Conservation (phyloP, 768 basidiomycete species). For the Boletus sp. region DNA sequence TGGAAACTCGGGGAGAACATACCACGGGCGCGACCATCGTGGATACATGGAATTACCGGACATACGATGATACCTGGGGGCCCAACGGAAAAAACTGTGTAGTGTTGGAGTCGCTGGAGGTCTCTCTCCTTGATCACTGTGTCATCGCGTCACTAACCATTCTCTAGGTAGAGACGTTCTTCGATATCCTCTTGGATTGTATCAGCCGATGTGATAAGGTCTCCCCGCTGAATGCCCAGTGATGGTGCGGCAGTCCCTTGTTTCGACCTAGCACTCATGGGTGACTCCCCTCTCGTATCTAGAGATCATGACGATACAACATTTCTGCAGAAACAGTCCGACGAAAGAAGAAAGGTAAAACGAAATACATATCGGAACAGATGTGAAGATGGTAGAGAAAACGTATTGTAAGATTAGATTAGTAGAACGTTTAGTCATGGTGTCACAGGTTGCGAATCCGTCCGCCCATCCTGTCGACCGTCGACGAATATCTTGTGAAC, state of each 20-base stretch:
- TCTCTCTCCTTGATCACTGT: slow-evolving; percentile 28
- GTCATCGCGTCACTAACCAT: slow-evolving; percentile 1
- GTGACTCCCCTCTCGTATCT: not conserved
- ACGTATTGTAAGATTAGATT: not conserved
- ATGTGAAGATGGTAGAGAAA: not conserved
- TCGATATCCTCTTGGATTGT: slow-evolving; percentile 60
- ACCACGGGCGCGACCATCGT: slow-evolving; percentile 79
- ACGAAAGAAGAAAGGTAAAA: not conserved
- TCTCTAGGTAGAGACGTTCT: slow-evolving; percentile 60
- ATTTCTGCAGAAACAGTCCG: not conserved
- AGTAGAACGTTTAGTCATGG: not conserved
- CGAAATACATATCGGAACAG: not conserved
- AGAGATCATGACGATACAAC: not conserved
- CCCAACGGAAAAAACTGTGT: slow-evolving; percentile 70
- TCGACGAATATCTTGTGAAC: slow-evolving; percentile 29
- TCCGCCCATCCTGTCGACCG: slow-evolving; percentile 19
- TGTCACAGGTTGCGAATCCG: not conserved
- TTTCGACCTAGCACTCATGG: not conserved
- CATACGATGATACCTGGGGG: slow-evolving; percentile 70
- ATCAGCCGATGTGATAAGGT: slow-evolving; percentile 55
- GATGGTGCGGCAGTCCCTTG: not conserved
- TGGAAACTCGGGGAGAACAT: slow-evolving; percentile 69
- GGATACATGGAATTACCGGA: slow-evolving; percentile 66
- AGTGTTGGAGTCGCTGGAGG: slow-evolving; percentile 67
- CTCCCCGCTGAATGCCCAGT: slow-evolving; percentile 55